phyloP scores from a whole-genome alignment of 164 flowering plant species.

The Aristolochia fimbriata region DNA sequence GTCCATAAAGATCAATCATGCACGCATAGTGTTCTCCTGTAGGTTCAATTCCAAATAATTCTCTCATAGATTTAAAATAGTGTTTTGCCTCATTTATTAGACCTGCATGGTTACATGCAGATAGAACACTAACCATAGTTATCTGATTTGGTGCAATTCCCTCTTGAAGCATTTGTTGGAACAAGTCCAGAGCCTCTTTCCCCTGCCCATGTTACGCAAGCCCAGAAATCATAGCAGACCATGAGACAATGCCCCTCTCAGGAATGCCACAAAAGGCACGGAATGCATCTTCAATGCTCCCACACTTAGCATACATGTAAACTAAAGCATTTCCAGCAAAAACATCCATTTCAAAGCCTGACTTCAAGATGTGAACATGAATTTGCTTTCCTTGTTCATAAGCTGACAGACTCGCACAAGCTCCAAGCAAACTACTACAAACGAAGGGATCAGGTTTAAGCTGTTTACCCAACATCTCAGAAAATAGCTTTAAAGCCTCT shows the following conservation, averaged over 20 bases:
- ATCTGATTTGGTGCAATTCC: slow-evolving; percentile 53
- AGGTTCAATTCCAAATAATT: slow-evolving; percentile 12
- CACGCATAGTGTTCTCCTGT: slow-evolving; percentile 14
- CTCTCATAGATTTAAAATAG: slow-evolving; percentile 14
- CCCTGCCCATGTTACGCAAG: slow-evolving; percentile 85
- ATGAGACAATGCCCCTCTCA: slow-evolving; percentile 58
- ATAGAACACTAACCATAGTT: slow-evolving; percentile 15
- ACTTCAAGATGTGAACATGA: slow-evolving; percentile 57
- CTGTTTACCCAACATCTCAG: slow-evolving; percentile 32
- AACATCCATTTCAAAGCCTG: slow-evolving; percentile 45
- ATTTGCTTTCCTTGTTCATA: slow-evolving; percentile 82
- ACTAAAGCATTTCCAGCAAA: slow-evolving; percentile 83
- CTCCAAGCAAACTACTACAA: slow-evolving; percentile 59
- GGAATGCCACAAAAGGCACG: slow-evolving; percentile 47
- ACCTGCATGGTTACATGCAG: slow-evolving; percentile 18
- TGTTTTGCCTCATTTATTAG: slow-evolving; percentile 11
- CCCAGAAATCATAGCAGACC: slow-evolving; percentile 87
- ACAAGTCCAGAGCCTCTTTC: slow-evolving; percentile 46
- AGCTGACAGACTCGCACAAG: slow-evolving; percentile 72
- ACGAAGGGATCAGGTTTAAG: slow-evolving; percentile 53
- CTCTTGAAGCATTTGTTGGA: slow-evolving; percentile 48
- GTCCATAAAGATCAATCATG: slow-evolving; percentile 15
- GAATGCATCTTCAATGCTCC: slow-evolving; percentile 65
- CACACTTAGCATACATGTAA: slow-evolving; percentile 84
- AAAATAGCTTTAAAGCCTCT: slow-evolving; percentile 65